These are phyloP conservation scores for Echria macrotheca DNA, from an alignment of 495 filamentous ascomycete species.

Conservation along the genomic window DNA sequence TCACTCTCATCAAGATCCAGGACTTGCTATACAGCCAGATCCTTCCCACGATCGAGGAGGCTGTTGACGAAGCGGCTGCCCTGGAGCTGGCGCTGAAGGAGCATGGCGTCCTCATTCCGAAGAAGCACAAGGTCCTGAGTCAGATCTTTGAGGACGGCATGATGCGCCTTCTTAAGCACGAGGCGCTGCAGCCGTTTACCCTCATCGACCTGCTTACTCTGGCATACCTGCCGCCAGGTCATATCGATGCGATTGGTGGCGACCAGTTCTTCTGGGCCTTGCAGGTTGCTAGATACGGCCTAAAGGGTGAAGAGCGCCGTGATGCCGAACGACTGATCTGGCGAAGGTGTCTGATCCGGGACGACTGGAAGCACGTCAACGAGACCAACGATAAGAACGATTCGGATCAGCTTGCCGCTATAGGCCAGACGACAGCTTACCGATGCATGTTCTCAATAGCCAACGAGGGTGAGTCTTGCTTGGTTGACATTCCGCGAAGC, in stretches of 20 bases:
- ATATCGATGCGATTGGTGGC: conserved; percentile 30
- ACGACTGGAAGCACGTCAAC: conserved; percentile 67
- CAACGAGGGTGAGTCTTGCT: conserved; percentile 37
- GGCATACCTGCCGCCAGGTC: conserved; percentile 44
- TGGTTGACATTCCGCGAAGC: neutral
- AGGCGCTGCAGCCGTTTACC: conserved; percentile 58
- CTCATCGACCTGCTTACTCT: conserved; percentile 82
- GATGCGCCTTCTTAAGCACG: conserved; percentile 58
- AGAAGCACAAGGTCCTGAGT: conserved; percentile 57
- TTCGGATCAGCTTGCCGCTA: conserved; percentile 34
- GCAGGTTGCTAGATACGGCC: conserved; percentile 54
- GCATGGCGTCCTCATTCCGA: conserved; percentile 51
- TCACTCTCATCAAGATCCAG: conserved; percentile 66
- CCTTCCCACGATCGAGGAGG: conserved; percentile 51
- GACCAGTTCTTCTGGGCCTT: conserved; percentile 69
- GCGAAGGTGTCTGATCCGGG: conserved; percentile 72
- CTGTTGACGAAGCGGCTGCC: conserved; percentile 73
- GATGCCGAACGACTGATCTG: conserved; percentile 69
- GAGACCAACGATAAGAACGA: conserved; percentile 50
- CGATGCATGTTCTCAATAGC: conserved; percentile 41
- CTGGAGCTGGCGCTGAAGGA: conserved; percentile 66
- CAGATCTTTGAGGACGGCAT: conserved; percentile 62
- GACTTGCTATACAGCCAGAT: conserved; percentile 58
- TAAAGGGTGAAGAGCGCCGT: conserved; percentile 46
- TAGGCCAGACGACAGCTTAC: conserved; percentile 48